These are phyloP conservation scores for Candida sonorensis DNA, from an alignment of 805 yeast species.

Conservation along the genomic window DNA sequence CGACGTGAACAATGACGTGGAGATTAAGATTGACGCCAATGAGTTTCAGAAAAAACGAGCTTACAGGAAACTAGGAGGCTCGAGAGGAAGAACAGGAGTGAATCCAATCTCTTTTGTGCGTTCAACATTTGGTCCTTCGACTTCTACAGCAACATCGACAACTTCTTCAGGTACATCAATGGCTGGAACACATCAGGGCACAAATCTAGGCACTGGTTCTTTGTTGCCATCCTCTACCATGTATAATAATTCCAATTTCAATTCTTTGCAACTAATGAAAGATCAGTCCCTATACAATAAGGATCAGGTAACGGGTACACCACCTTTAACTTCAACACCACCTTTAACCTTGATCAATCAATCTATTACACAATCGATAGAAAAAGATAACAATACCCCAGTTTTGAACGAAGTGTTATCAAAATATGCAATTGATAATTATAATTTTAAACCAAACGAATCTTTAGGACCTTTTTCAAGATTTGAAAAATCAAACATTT, in stretches of 20 bases:
- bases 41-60: conserved; percentile 24
- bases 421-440: conserved; percentile 61
- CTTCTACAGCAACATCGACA: conserved; percentile 7
- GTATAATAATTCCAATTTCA: conserved; percentile 6
- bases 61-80: conserved; percentile 11
- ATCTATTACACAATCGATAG: conserved; percentile 53
- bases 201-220: too few species aligned
- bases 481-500: conserved; percentile 62
- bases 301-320: conserved; percentile 35
- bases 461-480: conserved; percentile 56
- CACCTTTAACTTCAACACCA: conserved; percentile 43
- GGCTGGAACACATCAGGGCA: too few species aligned
- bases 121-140: too few species aligned
- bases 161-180: conserved; percentile 1
- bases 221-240: too few species aligned
- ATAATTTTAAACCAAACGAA: conserved; percentile 40
- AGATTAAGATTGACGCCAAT: conserved; percentile 15
- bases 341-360: conserved; percentile 57
- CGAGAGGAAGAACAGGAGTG: too few species aligned
- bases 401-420: conserved; percentile 49
- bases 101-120: too few species aligned
- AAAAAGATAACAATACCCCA: conserved; percentile 51
- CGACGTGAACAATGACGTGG: conserved; percentile 7
- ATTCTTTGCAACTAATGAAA: conserved; percentile 12
- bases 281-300: conserved; percentile 12